Conservation (phyloP, 306 rosid genomes). For the Vigna hirtella region DNA sequence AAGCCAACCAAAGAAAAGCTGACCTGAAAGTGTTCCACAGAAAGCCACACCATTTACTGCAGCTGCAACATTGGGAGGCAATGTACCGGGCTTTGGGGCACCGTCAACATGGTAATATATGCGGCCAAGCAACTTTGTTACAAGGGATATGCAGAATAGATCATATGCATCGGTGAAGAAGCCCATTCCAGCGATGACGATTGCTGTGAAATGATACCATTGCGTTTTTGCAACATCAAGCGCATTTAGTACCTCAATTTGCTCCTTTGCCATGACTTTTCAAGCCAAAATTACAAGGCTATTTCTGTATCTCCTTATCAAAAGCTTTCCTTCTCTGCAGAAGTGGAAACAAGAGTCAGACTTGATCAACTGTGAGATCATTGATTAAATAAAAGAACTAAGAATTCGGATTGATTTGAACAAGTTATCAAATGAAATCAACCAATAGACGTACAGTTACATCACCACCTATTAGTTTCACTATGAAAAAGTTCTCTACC, state of each 20-base stretch:
- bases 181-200: conserved; percentile 87
- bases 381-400: background rate
- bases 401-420: conserved; percentile 22
- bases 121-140: conserved; percentile 83
- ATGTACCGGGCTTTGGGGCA: conserved; percentile 62
- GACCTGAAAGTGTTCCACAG: conserved; percentile 77
- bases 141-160: conserved; percentile 75
- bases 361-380: background rate
- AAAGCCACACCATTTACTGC: conserved; percentile 90
- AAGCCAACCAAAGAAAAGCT: conserved; percentile 86
- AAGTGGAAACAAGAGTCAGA: conserved; percentile 27
- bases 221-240: conserved; percentile 81
- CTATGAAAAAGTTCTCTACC: background rate
- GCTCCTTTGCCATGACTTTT: conserved; percentile 60
- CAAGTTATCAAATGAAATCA: conserved; percentile 16
- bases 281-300: conserved; percentile 3
- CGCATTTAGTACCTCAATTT: conserved; percentile 67
- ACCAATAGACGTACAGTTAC: background rate
- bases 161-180: conserved; percentile 92
- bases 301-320: conserved; percentile 13
- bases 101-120: conserved; percentile 74
- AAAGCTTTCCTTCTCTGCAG: conserved; percentile 42
- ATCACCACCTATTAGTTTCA: background rate
- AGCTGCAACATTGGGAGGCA: conserved; percentile 86
- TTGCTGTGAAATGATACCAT: conserved; percentile 89